Base-by-base conservation (phyloP, 257 asterid species). In the Leonotis leonurus region DNA sequence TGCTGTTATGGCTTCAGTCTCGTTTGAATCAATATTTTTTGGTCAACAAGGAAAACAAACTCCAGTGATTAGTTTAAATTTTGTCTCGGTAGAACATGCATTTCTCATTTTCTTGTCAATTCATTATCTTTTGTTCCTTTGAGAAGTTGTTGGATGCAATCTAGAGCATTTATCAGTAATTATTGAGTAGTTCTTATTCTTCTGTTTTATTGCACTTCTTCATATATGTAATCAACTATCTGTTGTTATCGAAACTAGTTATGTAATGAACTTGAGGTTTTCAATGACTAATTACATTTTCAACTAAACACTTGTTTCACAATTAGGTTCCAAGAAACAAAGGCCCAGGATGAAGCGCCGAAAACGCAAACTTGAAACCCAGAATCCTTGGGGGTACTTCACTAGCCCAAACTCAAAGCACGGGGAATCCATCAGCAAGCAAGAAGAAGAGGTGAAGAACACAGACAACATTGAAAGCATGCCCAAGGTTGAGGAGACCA, bases 371-470 rank as follows among this genome's bases (percentile, higher is more conserved):
- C 57, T 78, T 12, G 83, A 76, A 72, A 69, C 80, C 27, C 69
- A 72, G 43, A 83, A 77, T 56, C 92, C 90, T 5, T 87, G 96
- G 96, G 81, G n/a, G n/a, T n/a, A n/a, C n/a, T n/a, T n/a, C n/a
- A n/a, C n/a, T n/a, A n/a, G n/a, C n/a, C n/a, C n/a, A n/a, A n/a
- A n/a, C n/a, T n/a, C n/a, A n/a, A n/a, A n/a, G n/a, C n/a, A n/a
- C n/a, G n/a, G n/a, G 61, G 87, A 79, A 60, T 65, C 82, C 4
- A 61, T 75, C 68, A 56, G 67, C 63, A 26, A 25, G 1, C 71
- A 62, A 8, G 64, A 48, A n/a, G n/a, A n/a, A 64, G 45, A 66
- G 30, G 67, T 5, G 33, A 63, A 33, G 27, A 40, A 46, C 70
- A 60, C 73, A 16, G 56, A 37, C 12, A 29, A 32, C 46, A n/a